Evolutionary conservation across 495 filamentous ascomycete genomes (phyloP), one percentile per base, ranked within the genome.

Genomic region (Opeltia flavorubescens): DNA sequence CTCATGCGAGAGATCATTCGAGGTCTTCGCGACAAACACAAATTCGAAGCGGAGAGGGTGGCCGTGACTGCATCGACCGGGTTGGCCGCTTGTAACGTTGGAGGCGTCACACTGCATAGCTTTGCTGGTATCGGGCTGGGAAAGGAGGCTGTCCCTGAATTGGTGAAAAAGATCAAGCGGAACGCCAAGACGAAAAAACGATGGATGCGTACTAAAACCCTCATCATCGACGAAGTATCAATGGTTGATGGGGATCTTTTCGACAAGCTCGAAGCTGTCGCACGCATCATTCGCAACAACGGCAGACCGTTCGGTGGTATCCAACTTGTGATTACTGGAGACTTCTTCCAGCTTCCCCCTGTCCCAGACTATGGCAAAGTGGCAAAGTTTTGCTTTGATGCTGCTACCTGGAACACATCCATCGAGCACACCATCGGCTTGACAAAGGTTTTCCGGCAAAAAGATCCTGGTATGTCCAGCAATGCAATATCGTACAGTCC

Each of bases 241-340:
- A 98, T 98, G 91, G 87, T 98, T 8, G 93, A 96, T 57, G 93
- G 84, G 1, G 89, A 96, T 44, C 69, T 98, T 0, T 96, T 96
- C 50, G 91, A 98, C 62, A 98, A 96, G 63, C 74, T 98, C 9
- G 87, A 95, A 48, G 75, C 81, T 43, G 81, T 98, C 55, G 89
- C 86, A n/a, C 69, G 89, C 36, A 72, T 66, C 2, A 67, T 81
- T 6, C 75, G 86, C 38, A 94, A 87, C 55, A 95, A 94, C 59
- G 91, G 86, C 8, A 72, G 84, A 5, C 82, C 93, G 0, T 98
- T 95, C 66, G 91, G 91, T 43, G 91, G 93, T 5, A 96, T 98
- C 39, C 91, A 98, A 58, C 72, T 98, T 26, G 75, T 98, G 34
- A 84, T 98, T 40, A 96, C 93, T 0, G 91, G 91, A 2, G 91